These are phyloP conservation scores for Saksenaea oblongispora DNA, from an alignment of 371 early-diverging fungal species.

Conservation along the genomic window DNA sequence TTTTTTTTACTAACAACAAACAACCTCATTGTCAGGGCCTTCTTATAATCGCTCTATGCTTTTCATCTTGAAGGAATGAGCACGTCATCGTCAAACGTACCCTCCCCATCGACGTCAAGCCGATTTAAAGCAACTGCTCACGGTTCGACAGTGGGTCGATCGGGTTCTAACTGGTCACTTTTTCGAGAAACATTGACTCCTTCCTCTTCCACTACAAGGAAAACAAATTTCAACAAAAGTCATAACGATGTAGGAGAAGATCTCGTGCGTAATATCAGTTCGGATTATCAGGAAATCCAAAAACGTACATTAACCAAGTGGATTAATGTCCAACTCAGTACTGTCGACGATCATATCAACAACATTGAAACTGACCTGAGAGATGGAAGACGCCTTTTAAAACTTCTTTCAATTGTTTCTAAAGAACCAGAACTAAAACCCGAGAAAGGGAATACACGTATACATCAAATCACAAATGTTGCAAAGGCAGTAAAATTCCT, in stretches of 20 bases:
- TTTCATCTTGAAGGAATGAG: conserved; percentile 6
- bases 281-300: conserved; percentile 65
- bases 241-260: conserved; percentile 23
- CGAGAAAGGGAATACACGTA: conserved; percentile 68
- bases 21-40: background rate
- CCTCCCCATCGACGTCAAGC: conserved; percentile 4
- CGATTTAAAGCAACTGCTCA: background rate
- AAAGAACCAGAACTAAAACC: conserved; percentile 56
- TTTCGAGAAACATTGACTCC: conserved; percentile 12
- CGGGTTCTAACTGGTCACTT: conserved; percentile 24
- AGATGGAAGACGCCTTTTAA: conserved; percentile 65
- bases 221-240: conserved; percentile 3
- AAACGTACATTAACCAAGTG: conserved; percentile 81
- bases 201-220: background rate
- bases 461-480: conserved; percentile 83
- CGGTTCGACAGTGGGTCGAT: conserved; percentile 10
- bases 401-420: conserved; percentile 61
- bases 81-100: conserved; percentile 4
- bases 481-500: conserved; percentile 72
- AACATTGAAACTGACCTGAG: conserved; percentile 62
- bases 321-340: conserved; percentile 75
- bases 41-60: background rate
- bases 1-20: background rate
- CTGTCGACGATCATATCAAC: conserved; percentile 37
- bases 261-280: conserved; percentile 40